These are phyloP conservation scores for Cladosporium cucumerinum DNA, from an alignment of 2,329 filamentous ascomycete genomes.

Conservation along the genomic window DNA sequence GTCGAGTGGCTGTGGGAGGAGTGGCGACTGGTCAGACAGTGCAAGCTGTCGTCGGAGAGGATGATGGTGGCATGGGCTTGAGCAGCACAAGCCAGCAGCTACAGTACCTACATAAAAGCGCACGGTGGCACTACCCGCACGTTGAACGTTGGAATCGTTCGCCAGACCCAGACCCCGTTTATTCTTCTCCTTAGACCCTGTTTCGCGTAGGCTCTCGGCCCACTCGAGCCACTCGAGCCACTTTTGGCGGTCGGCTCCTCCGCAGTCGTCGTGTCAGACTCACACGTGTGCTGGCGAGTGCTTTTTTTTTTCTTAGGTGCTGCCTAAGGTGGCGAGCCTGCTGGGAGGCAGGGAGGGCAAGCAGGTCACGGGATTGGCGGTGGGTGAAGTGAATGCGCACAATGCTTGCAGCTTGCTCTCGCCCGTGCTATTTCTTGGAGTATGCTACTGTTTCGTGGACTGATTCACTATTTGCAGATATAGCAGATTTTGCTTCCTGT, in stretches of 20 bases:
- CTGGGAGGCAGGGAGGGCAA: not conserved
- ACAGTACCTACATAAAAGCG: not conserved
- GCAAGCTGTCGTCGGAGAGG: slow-evolving; percentile 9
- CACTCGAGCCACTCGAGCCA: not conserved
- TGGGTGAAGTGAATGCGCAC: not conserved
- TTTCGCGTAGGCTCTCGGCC: not conserved
- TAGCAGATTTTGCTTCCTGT: no score
- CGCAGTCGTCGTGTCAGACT: slow-evolving; percentile 8
- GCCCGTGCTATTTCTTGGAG: not conserved
- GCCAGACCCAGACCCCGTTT: slow-evolving; percentile 4
- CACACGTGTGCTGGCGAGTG: not conserved
- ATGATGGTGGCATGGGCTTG: slow-evolving; percentile 1
- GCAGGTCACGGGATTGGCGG: not conserved
- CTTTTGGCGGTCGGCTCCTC: not conserved
- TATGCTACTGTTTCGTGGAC: not conserved
- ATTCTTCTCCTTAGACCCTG: slow-evolving; percentile 4
- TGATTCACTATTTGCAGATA: not conserved
- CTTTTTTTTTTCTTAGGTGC: not conserved
- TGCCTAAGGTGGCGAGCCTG: not conserved
- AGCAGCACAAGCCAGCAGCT: not conserved
- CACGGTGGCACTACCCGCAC: not conserved
- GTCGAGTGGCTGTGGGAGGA: slow-evolving; percentile 2
- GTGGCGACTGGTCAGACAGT: not conserved
- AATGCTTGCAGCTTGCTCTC: not conserved
- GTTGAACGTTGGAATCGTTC: slow-evolving; percentile 9